phyloP scores from a whole-genome alignment of 371 early-diverging fungal genomes.

The Circinella minor region DNA sequence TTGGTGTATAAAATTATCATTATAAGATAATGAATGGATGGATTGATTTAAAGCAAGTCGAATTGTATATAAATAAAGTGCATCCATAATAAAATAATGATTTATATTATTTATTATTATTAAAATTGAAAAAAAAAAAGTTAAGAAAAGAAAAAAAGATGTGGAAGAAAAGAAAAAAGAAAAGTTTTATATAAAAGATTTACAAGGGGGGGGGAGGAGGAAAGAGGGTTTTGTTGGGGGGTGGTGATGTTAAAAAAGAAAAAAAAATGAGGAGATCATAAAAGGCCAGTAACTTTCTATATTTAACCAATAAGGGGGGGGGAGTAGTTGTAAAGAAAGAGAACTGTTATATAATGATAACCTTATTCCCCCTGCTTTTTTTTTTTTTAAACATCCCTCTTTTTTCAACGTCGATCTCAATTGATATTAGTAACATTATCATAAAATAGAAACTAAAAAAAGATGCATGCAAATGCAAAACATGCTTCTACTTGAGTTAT shows the following conservation, averaged over 20 bases:
- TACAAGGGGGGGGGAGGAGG: too few species aligned
- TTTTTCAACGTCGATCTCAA: constrained; percentile 1
- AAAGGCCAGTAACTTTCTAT: constrained; percentile 13
- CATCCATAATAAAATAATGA: too few species aligned
- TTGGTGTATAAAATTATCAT: too few species aligned
- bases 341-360: too few species aligned
- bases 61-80: constrained; percentile 26
- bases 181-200: neutral
- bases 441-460: neutral
- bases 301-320: constrained; percentile 11
- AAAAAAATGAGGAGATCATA: too few species aligned
- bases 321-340: neutral
- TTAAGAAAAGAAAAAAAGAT: constrained; percentile 12
- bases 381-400: too few species aligned
- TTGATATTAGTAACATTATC: too few species aligned
- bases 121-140: constrained; percentile 8
- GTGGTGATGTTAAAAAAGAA: neutral
- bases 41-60: constrained; percentile 15
- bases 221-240: neutral
- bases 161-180: constrained; percentile 4
- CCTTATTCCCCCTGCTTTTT: constrained; percentile 7
- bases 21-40: constrained; percentile 6
- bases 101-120: too few species aligned
- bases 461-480: neutral
- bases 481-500: too few species aligned